Conservation (phyloP, 257 asterid species). For the Forsythia viridissima region DNA sequence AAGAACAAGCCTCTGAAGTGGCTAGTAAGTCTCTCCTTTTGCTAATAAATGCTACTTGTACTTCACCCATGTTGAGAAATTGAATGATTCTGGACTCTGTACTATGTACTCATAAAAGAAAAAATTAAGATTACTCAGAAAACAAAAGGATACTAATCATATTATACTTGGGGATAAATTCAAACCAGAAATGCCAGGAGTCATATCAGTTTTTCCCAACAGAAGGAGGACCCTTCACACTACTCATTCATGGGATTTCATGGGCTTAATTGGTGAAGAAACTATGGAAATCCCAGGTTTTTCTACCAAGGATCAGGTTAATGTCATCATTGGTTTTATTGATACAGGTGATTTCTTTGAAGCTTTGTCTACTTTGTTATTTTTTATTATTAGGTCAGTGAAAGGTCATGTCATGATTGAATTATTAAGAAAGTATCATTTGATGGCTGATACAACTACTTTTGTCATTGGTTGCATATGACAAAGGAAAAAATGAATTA, state of each 20-base stretch:
- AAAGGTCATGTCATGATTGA: not conserved
- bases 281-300: conserved; percentile 91
- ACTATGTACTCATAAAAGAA: not conserved
- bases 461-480: conserved; percentile 9
- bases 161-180: conserved; percentile 26
- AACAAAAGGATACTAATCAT: not conserved
- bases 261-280: conserved; percentile 82
- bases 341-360: conserved; percentile 67
- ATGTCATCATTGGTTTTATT: conserved; percentile 87
- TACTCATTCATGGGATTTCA: conserved; percentile 98
- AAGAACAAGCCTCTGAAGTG: conserved; percentile 75
- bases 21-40: conserved; percentile 48
- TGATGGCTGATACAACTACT: not conserved
- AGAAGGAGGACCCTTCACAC: conserved; percentile 80
- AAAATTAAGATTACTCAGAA: not conserved
- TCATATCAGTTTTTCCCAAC: conserved; percentile 91
- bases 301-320: conserved; percentile 91
- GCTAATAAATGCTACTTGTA: conserved; percentile 22
- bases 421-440: not conserved
- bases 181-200: conserved; percentile 84
- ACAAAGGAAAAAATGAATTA: not conserved
- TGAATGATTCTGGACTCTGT: not conserved
- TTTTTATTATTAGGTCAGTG: conserved; percentile 6
- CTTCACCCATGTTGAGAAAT: not conserved
- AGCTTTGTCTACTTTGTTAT: not conserved